Percentiles rank a stretch among this genome's conserved stretches.
These are phyloP conservation scores for Geosmithia morbida DNA, from an alignment of 2,329 filamentous ascomycete species.

Conservation along the genomic window DNA sequence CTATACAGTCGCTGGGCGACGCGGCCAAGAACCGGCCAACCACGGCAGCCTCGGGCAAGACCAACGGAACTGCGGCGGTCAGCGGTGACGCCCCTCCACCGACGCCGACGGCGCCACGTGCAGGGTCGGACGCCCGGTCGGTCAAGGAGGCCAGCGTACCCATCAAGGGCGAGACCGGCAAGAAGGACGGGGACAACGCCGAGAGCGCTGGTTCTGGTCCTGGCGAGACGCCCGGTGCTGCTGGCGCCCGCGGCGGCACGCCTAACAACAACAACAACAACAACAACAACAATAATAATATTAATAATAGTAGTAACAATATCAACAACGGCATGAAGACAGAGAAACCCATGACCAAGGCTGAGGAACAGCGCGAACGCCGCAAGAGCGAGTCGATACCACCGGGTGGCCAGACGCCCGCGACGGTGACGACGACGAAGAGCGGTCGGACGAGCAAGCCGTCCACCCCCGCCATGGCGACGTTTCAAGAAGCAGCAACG, in stretches of 20 bases:
- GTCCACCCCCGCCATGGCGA: constrained; percentile 46
- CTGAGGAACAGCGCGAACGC: constrained; percentile 15
- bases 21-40: constrained; percentile 37
- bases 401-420: constrained; percentile 20
- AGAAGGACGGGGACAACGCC: constrained; percentile 16
- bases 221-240: neutral
- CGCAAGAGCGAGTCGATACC: constrained; percentile 30
- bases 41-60: constrained; percentile 46
- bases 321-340: constrained; percentile 21
- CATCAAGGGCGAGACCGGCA: constrained; percentile 15
- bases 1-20: constrained; percentile 45
- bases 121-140: constrained; percentile 29
- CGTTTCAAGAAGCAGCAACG: constrained; percentile 42
- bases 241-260: neutral
- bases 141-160: constrained; percentile 29
- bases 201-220: constrained; percentile 6
- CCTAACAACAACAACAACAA: constrained; percentile 10
- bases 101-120: constrained; percentile 13
- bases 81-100: constrained; percentile 19
- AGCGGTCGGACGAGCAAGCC: constrained; percentile 53
- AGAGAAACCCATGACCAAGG: constrained; percentile 21
- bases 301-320: constrained; percentile 11
- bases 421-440: constrained; percentile 46
- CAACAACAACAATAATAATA: too few species aligned
- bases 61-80: constrained; percentile 32